Evolutionary conservation across 1,284 basidiomycete species (phyloP).

Genomic region (Melampsora medusae): DNA sequence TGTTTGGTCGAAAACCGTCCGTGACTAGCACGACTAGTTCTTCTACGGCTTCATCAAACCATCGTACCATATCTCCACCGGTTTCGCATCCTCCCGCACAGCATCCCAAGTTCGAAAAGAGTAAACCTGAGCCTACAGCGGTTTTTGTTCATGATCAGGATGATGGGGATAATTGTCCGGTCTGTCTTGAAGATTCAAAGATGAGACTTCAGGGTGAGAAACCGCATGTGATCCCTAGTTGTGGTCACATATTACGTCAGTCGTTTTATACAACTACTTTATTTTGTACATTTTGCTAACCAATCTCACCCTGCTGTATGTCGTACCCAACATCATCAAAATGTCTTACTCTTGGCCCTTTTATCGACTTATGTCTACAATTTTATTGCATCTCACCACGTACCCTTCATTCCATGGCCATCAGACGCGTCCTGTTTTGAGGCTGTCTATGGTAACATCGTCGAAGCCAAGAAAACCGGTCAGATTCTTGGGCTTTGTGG

Average conservation of each 20-base stretch:
- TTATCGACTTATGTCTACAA: neutral
- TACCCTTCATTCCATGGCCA: neutral
- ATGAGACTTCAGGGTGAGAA: conserved; percentile 75
- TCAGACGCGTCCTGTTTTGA: conserved; percentile 78
- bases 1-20: neutral
- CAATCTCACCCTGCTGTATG: neutral
- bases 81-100: neutral
- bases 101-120: neutral
- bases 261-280: conserved; percentile 55
- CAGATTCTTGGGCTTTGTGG: conserved; percentile 80
- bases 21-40: neutral
- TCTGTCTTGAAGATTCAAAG: conserved; percentile 82
- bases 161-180: conserved; percentile 80
- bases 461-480: conserved; percentile 61
- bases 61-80: neutral
- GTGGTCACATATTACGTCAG: conserved; percentile 94
- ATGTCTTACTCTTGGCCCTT: neutral
- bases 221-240: conserved; percentile 90
- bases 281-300: neutral
- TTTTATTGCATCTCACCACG: neutral
- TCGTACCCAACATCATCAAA: neutral
- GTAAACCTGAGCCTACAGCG: conserved; percentile 19
- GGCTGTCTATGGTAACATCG: conserved; percentile 85
- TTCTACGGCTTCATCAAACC: neutral
- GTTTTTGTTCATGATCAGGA: conserved; percentile 59